Base-by-base conservation (phyloP, 129 eudicot species). In the Arctium minus region DNA sequence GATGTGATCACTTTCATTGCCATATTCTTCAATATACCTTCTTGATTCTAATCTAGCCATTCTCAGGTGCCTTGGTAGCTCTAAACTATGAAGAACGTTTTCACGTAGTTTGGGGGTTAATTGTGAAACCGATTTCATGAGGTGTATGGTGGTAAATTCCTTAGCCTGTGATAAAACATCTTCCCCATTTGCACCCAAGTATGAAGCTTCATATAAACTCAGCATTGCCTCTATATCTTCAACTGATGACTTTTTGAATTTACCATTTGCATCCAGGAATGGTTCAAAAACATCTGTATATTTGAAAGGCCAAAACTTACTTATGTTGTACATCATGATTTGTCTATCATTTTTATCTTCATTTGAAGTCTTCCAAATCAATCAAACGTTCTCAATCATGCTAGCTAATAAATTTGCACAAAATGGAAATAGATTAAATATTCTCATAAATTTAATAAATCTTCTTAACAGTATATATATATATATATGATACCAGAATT, bases 131-230 rank as follows among this genome's bases (percentile, higher is more conserved):
- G 77, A 77, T 72, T 4, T 33, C 30, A 17, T 85, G 4, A 92
- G 88, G 15, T 86, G 81, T 27, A 32, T 48, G 11, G 86, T 72
- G 11, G 91, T 87, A 79, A 83, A 81, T 30, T 73, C 78, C 80
- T 53, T 76, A 0, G 97, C 94, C n/a, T 84, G 74, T 17, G 79
- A 79, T 67, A 88, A 17, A 40, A 90, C 17, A 33, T 77, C 70
- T 84, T 90, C 97, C 0, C 78, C 86, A 27, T 79, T 80, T 18
- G 83, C 74, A 46, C 90, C 89, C 72, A 87, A 38, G 74, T 88
- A 70, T 3, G 97, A 88, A 70, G 97, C 94, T 85, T 92, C 97
- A 68, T 83, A 92, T 79, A 90, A 82, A 86, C 97, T 90, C 76
- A 92, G 13, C 80, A 90, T 31, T 1, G 91, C 92, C 67, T 48